Evolutionary conservation across 176 grass and related monocot genomes (phyloP), one percentile per base, ranked within the genome.

Genomic region (Carex scoparia): DNA sequence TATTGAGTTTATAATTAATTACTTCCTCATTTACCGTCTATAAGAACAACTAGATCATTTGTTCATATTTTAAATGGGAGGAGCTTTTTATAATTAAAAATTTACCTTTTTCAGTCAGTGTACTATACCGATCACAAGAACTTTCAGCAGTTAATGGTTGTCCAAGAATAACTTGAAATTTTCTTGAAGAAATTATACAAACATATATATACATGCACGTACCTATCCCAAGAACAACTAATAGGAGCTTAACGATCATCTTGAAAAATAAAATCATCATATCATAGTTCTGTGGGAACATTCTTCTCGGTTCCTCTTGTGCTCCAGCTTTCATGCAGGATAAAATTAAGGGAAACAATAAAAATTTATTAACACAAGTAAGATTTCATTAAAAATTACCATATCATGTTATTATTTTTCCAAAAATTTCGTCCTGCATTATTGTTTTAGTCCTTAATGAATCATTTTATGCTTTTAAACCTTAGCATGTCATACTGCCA

Each of bases 161-260:
- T 69, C 0, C 4, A 40, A 69, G 6, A 69, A 35, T 69, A 76
- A 69, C 12, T 40, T 69, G 1, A 37, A 7, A 76, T 3, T 76
- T 76, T 54, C 10, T 55, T 31, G 4, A 54, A 76, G 23, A 13
- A 76, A 8, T 28, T 55, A 55, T 28, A 2, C 55, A 30, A n/a
- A n/a, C n/a, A n/a, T n/a, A 54, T 40, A 31, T 3, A 77, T 14
- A 31, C 15, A 55, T 54, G 19, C 10, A 31, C 23, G 4, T 77
- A 77, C 73, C 73, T 77, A n/a, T n/a, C n/a, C n/a, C n/a, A n/a
- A 77, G 49, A 48, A 77, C 49, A 55, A 77, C 12, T 4, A 77
- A 56, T 32, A 77, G 73, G 32, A 77, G 49, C 48, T 77, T 77
- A 32, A 56, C 7, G 10, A 77, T 56, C 8, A 77, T 31, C 73